Percentiles rank a stretch among this genome's conserved stretches.
phyloP scores from a whole-genome alignment of 2,329 filamentous ascomycete species.

The Exophiala calicioides region DNA sequence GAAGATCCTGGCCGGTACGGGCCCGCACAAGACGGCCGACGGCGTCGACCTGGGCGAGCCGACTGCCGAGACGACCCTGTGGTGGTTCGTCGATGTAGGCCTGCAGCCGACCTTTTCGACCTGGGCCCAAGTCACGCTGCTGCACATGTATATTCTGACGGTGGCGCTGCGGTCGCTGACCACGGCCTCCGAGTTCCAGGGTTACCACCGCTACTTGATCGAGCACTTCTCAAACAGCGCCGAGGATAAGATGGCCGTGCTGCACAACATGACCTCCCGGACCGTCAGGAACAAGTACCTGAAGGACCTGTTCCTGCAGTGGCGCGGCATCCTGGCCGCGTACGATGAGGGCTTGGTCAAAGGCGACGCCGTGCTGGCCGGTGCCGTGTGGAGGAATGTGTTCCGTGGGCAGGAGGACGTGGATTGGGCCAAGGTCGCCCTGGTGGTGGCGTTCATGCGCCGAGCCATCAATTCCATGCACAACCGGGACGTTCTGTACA shows the following conservation, averaged over 20 bases:
- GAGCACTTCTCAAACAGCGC: slow-evolving; percentile 80
- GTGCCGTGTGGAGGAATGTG: slow-evolving; percentile 90
- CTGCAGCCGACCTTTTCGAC: slow-evolving; percentile 87
- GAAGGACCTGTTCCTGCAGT: slow-evolving; percentile 91
- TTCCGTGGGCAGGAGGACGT: slow-evolving; percentile 72
- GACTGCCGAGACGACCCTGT: slow-evolving; percentile 13
- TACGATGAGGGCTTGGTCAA: slow-evolving; percentile 51
- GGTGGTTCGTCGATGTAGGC: slow-evolving; percentile 36
- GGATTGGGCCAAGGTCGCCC: slow-evolving; percentile 61
- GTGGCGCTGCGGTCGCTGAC: slow-evolving; percentile 78
- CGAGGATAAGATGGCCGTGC: slow-evolving; percentile 65
- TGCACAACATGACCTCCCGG: slow-evolving; percentile 53
- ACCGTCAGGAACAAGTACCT: slow-evolving; percentile 61
- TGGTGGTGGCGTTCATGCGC: slow-evolving; percentile 66
- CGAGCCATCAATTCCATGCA: slow-evolving; percentile 16
- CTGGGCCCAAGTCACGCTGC: slow-evolving; percentile 93
- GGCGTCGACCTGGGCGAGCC: slow-evolving; percentile 81
- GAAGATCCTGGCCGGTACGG: slow-evolving; percentile 53
- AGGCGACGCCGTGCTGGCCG: slow-evolving; percentile 49
- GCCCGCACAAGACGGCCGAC: slow-evolving; percentile 63
- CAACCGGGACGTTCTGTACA: slow-evolving; percentile 4
- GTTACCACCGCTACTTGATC: slow-evolving; percentile 85
- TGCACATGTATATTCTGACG: slow-evolving; percentile 91
- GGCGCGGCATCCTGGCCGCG: slow-evolving; percentile 80
- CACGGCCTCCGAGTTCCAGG: slow-evolving; percentile 63